Percentiles rank a stretch among this genome's conserved stretches.
Evolutionary conservation across 768 basidiomycete species (phyloP).

Genomic region (Podaxis sp.): DNA sequence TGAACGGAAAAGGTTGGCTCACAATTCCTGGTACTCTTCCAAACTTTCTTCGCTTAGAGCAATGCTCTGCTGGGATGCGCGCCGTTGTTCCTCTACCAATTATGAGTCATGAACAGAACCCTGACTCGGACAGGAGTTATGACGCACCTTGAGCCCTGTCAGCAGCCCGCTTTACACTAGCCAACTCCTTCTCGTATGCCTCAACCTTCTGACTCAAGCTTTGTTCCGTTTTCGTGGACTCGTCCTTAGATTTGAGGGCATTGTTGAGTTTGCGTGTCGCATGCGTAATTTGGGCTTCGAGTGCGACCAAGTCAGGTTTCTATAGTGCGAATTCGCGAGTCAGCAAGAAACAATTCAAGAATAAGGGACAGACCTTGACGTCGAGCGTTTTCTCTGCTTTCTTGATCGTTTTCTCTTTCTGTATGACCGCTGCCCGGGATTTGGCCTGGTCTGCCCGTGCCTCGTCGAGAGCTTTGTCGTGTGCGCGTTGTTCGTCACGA

Average conservation of each 20-base stretch:
- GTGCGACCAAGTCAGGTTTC: slow-evolving; percentile 80
- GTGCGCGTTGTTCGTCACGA: slow-evolving; percentile 61
- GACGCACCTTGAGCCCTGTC: slow-evolving; percentile 69
- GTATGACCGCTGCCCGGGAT: slow-evolving; percentile 67
- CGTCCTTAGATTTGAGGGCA: slow-evolving; percentile 56
- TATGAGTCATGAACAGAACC: background rate
- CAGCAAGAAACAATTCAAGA: background rate
- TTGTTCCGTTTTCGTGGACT: slow-evolving; percentile 53
- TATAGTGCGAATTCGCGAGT: slow-evolving; percentile 23
- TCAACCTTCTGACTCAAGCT: slow-evolving; percentile 45
- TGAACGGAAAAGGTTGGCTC: slow-evolving; percentile 18
- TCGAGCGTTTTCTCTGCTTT: slow-evolving; percentile 88
- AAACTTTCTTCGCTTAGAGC: slow-evolving; percentile 81
- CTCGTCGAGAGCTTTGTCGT: slow-evolving; percentile 67
- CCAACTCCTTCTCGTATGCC: slow-evolving; percentile 60
- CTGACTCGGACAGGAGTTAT: background rate
- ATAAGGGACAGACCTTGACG: slow-evolving; percentile 51
- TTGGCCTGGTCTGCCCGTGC: slow-evolving; percentile 80
- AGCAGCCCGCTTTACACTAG: slow-evolving; percentile 61
- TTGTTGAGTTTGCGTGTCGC: slow-evolving; percentile 74
- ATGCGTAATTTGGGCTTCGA: slow-evolving; percentile 88
- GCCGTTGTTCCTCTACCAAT: slow-evolving; percentile 64
- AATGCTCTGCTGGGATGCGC: slow-evolving; percentile 67
- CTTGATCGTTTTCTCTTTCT: slow-evolving; percentile 85
- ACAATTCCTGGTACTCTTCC: slow-evolving; percentile 84